Percentiles rank a stretch among this genome's conserved stretches.
Conservation (phyloP, 2,329 filamentous ascomycete species). For the Claviceps paspali region DNA sequence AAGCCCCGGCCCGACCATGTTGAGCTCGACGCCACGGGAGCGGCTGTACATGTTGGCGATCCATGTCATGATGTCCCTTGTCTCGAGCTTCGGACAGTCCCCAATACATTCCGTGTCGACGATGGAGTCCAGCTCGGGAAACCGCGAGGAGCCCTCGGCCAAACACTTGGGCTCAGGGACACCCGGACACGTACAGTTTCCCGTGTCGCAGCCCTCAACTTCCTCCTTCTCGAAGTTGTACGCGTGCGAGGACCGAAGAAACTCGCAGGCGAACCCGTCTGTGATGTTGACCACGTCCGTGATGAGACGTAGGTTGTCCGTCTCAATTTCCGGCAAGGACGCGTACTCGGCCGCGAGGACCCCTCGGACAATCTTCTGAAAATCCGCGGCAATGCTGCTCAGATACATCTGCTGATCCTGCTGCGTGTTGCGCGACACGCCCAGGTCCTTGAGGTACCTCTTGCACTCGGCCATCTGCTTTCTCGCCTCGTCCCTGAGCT, state of each 20-base stretch:
- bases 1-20: constrained; percentile 20
- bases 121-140: constrained; percentile 4
- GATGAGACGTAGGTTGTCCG: neutral
- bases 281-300: constrained; percentile 2
- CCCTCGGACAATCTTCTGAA: neutral
- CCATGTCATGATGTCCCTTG: constrained; percentile 9
- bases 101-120: too few species aligned
- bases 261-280: neutral
- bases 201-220: neutral
- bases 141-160: neutral
- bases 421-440: neutral
- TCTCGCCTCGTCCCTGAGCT: constrained; percentile 18
- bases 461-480: constrained; percentile 2
- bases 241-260: neutral
- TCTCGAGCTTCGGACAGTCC: neutral
- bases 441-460: neutral
- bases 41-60: constrained; percentile 8
- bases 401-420: constrained; percentile 1
- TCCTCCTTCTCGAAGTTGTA: neutral
- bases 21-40: constrained; percentile 7
- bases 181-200: neutral
- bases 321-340: neutral
- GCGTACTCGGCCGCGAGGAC: constrained; percentile 2
- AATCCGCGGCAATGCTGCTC: neutral
- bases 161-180: neutral